Evolutionary conservation across 371 early-diverging fungal species (phyloP).

Genomic region (Amoeboaphelidium protococcarum): DNA sequence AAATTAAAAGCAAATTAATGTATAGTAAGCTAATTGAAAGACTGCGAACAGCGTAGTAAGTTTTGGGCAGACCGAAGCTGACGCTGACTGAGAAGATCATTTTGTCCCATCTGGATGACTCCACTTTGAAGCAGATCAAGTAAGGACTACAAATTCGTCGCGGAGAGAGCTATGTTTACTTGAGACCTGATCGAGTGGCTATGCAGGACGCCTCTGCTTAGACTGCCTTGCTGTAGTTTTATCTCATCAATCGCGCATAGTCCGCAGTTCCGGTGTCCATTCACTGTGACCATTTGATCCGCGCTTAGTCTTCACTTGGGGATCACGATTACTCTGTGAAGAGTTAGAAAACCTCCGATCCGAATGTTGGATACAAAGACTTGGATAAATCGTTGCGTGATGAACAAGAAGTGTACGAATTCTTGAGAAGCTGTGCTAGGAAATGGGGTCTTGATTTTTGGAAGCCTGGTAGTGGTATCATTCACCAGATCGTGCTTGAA

Average conservation of each 20-base stretch:
- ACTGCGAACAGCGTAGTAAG: too few species aligned
- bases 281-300: conserved; percentile 93
- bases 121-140: too few species aligned
- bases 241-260: not conserved
- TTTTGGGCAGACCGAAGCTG: too few species aligned
- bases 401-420: conserved; percentile 87
- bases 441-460: conserved; percentile 92
- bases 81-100: not conserved
- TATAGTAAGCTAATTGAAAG: too few species aligned
- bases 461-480: conserved; percentile 91
- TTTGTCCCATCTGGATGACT: not conserved
- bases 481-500: conserved; percentile 90
- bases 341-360: too few species aligned
- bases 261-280: conserved; percentile 48
- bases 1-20: too few species aligned
- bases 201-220: not conserved
- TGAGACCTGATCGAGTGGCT: not conserved
- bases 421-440: conserved; percentile 51
- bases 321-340: too few species aligned
- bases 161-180: not conserved
- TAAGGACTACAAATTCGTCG: too few species aligned
- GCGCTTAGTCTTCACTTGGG: too few species aligned
- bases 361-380: conserved; percentile 55
- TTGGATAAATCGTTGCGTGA: conserved; percentile 55
- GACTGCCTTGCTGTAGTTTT: not conserved